Conservation (phyloP, 1,139 yeast species). For the Taphrina flavorubra region DNA sequence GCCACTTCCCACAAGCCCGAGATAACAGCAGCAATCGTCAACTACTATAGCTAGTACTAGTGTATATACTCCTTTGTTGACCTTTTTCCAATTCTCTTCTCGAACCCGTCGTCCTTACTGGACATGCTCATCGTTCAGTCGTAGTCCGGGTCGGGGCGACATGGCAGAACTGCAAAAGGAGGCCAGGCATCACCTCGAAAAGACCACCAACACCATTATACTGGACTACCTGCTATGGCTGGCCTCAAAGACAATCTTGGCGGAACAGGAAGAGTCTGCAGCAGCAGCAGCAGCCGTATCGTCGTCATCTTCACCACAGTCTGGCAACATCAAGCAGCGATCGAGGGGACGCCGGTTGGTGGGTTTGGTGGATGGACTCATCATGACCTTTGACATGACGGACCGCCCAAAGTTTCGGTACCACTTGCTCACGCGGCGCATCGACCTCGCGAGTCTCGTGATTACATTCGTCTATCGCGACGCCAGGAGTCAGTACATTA, state of each 20-base stretch:
- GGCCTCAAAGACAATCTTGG: constrained; percentile 33
- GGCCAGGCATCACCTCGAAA: constrained; percentile 19
- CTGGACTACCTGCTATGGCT: constrained; percentile 41
- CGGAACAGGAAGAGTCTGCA: constrained; percentile 2
- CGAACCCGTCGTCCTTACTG: no score
- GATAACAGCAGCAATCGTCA: no score
- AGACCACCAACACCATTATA: constrained; percentile 39
- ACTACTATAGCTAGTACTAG: no score
- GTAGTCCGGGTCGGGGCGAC: no score
- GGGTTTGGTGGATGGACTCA: constrained; percentile 40
- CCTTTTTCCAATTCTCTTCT: no score
- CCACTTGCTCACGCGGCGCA: constrained; percentile 18
- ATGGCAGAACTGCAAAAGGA: constrained; percentile 25
- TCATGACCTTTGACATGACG: constrained; percentile 24
- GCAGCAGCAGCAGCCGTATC: background rate
- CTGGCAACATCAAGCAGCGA: background rate
- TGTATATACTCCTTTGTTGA: no score
- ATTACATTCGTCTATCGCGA: constrained; percentile 31
- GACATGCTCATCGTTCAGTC: no score
- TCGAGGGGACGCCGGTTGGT: constrained; percentile 37
- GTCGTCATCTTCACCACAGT: no score
- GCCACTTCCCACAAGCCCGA: no score
- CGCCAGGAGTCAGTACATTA: constrained; percentile 14
- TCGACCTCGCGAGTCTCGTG: constrained; percentile 34
- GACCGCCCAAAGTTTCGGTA: constrained; percentile 21